Evolutionary conservation across 139 green algal species (phyloP), one percentile per base, ranked within the genome.

Genomic region (Chlorella sp.): DNA sequence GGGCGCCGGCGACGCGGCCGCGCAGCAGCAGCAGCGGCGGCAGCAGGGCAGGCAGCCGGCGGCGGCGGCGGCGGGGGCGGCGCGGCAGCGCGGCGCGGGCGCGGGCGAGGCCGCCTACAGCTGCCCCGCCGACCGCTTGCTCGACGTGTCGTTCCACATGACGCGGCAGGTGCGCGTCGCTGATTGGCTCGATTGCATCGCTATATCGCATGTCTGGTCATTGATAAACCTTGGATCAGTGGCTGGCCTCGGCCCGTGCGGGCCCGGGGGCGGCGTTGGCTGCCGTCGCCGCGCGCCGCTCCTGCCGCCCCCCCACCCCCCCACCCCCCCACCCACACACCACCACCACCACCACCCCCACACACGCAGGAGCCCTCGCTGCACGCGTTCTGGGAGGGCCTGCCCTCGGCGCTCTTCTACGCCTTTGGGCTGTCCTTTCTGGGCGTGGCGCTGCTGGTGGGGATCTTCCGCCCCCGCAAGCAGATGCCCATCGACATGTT

Each of bases 131-230:
- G 88, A 93, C 6, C 33, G 46, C 15, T 85, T 84, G 41, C 68
- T 95, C 50, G 68, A 89, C n/a, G 71, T 96, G 25, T 85, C 82
- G 8, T 96, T 86, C 77, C 82, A 94, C 77, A 43, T 58, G 27
- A 89, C 88, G 31, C 50, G 63, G 8, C 56, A 68, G 41, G 82
- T 78, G 40, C 3, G 68, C 21, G 27, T 21, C 42, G 11, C 5
- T 0, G 51, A 51, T 15, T 11, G 5, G 40, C 63, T n/a, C n/a
- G n/a, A n/a, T n/a, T n/a, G n/a, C n/a, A n/a, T n/a, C n/a, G n/a
- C n/a, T n/a, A n/a, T n/a, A n/a, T n/a, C n/a, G n/a, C n/a, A n/a
- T n/a, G n/a, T n/a, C n/a, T n/a, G n/a, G n/a, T n/a, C n/a, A n/a
- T n/a, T n/a, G n/a, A n/a, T n/a, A n/a, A n/a, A n/a, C n/a, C n/a